Percentiles rank a stretch among this genome's conserved stretches.
Conservation (phyloP, 306 rosid genomes). For the Rosa rugosa region DNA sequence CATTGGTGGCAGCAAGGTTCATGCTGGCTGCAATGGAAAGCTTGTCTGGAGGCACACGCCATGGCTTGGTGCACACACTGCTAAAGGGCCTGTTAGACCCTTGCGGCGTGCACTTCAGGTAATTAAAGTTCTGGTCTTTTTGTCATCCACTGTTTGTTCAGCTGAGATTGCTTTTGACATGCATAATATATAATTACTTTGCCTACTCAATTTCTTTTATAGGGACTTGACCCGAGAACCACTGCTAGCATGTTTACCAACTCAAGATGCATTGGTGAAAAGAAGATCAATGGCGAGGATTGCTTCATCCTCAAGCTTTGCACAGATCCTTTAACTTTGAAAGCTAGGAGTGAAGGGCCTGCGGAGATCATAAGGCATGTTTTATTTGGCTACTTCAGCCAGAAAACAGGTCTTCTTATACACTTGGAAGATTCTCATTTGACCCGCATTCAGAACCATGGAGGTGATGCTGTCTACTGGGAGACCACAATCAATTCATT, state of each 20-base stretch:
- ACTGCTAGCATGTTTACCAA: constrained; percentile 94
- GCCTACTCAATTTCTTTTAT: constrained; percentile 13
- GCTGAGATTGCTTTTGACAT: neutral
- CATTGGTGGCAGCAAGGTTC: constrained; percentile 97
- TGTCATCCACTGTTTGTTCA: neutral
- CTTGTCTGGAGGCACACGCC: constrained; percentile 99
- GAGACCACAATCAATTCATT: constrained; percentile 97
- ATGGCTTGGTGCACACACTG: constrained; percentile 98
- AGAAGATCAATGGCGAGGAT: constrained; percentile 86
- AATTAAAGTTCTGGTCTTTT: constrained; percentile 2
- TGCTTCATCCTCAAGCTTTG: constrained; percentile 97
- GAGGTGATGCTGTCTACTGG: constrained; percentile 99
- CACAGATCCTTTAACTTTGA: constrained; percentile 81
- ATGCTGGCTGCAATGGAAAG: constrained; percentile 95
- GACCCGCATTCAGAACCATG: constrained; percentile 96
- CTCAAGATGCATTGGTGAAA: constrained; percentile 96
- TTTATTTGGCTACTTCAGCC: constrained; percentile 97
- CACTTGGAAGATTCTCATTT: constrained; percentile 98
- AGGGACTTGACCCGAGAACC: constrained; percentile 98
- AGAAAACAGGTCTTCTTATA: constrained; percentile 88
- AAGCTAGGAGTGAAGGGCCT: constrained; percentile 98
- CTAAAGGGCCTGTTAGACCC: constrained; percentile 97
- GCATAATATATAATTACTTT: neutral
- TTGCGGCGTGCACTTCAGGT: constrained; percentile 96
- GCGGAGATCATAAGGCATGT: constrained; percentile 98